These are phyloP conservation scores for Pichia paraexigua DNA, from an alignment of 805 yeast species.

Conservation along the genomic window DNA sequence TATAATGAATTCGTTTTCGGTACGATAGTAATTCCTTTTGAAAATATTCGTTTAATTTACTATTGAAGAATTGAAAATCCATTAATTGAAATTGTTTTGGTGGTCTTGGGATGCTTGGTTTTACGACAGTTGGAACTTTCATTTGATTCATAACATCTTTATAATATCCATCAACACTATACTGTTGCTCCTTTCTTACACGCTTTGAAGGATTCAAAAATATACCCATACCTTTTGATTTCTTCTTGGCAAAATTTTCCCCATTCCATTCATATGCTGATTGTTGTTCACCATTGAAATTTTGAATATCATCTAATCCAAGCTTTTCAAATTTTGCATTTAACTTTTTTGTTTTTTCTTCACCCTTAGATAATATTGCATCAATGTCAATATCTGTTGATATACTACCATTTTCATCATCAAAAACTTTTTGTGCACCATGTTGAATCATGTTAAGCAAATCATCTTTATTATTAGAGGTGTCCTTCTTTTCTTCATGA, in stretches of 20 bases:
- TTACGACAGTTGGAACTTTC: constrained; percentile 25
- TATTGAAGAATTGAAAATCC: constrained; percentile 69
- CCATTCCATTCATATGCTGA: constrained; percentile 98
- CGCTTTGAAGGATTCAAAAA: constrained; percentile 75
- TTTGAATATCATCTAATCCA: constrained; percentile 90
- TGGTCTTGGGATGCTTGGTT: constrained; percentile 41
- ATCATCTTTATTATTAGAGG: constrained; percentile 61
- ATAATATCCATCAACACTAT: constrained; percentile 68
- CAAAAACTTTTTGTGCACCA: constrained; percentile 88
- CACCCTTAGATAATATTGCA: constrained; percentile 71
- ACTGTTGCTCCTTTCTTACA: constrained; percentile 71
- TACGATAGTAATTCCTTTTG: constrained; percentile 59
- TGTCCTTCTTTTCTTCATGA: constrained; percentile 26
- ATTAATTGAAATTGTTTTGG: constrained; percentile 59
- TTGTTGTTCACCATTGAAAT: constrained; percentile 65
- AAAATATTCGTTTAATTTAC: constrained; percentile 42
- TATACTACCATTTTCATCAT: constrained; percentile 26
- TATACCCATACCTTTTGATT: constrained; percentile 34
- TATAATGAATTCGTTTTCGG: constrained; percentile 51
- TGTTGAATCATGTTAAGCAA: constrained; percentile 92
- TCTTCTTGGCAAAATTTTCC: constrained; percentile 64
- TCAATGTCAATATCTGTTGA: constrained; percentile 45
- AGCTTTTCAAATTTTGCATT: constrained; percentile 77
- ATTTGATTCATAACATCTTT: constrained; percentile 51
- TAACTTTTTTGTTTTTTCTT: constrained; percentile 68